phyloP scores from a whole-genome alignment of 108 stramenopile genomes.

The Nannochloropsis gaditana region DNA sequence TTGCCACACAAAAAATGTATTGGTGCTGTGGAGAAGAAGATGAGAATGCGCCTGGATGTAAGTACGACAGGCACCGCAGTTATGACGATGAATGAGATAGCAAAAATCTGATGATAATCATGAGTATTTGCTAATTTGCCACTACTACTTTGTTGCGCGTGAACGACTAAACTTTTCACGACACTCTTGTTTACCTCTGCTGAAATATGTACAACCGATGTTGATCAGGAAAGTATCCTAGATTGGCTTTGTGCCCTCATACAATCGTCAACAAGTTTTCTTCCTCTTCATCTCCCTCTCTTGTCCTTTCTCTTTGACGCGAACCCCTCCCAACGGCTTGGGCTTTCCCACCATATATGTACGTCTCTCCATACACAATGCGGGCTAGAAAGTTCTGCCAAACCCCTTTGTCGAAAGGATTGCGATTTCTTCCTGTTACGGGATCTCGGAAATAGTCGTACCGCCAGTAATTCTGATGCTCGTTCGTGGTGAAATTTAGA shows the following conservation, averaged over 20 bases:
- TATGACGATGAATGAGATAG: neutral
- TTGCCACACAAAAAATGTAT: conserved; percentile 2
- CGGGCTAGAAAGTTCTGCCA: conserved; percentile 55
- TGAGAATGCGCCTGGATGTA: neutral
- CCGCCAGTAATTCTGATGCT: conserved; percentile 67
- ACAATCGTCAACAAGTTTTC: conserved; percentile 2
- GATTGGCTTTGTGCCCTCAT: neutral
- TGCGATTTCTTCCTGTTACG: conserved; percentile 57
- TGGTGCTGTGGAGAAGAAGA: conserved; percentile 15
- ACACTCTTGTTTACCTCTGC: too few relatives aligned
- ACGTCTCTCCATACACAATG: conserved; percentile 22
- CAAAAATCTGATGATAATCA: neutral
- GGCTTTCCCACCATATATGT: neutral
- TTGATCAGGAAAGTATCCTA: neutral
- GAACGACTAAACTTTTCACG: too few relatives aligned
- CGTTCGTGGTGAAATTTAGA: conserved; percentile 88
- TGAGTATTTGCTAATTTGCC: too few relatives aligned
- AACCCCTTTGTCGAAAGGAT: conserved; percentile 76
- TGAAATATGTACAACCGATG: too few relatives aligned
- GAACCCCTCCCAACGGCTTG: neutral
- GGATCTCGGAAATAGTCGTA: conserved; percentile 72
- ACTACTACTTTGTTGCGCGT: too few relatives aligned
- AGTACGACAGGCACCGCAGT: conserved; percentile 16
- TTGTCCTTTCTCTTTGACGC: neutral
- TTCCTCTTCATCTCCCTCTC: neutral